These are phyloP conservation scores for Colletotrichum somersetense DNA, from an alignment of 2,329 filamentous ascomycete species.

Conservation along the genomic window DNA sequence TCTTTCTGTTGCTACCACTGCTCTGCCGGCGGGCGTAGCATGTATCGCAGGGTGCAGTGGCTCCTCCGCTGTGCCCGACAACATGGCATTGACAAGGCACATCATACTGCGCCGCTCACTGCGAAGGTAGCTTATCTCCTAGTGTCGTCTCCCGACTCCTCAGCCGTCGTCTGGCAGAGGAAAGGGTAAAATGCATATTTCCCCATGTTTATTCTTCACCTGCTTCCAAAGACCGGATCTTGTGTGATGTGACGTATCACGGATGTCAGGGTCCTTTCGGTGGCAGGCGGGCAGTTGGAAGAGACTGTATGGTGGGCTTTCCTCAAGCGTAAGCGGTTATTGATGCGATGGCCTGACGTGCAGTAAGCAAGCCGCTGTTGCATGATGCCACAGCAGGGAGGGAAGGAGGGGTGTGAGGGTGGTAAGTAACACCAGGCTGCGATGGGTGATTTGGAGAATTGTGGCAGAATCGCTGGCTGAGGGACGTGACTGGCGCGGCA, in stretches of 20 bases:
- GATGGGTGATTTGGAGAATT: slow-evolving; percentile 21
- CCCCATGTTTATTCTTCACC: slow-evolving; percentile 47
- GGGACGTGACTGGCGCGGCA: slow-evolving; percentile 1
- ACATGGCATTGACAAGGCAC: slow-evolving; percentile 23
- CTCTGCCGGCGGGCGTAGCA: slow-evolving; percentile 17
- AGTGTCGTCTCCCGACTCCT: background rate
- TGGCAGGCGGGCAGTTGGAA: slow-evolving; percentile 12
- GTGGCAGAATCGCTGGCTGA: slow-evolving; percentile 3
- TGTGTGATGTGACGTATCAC: slow-evolving; percentile 64
- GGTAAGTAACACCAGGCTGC: slow-evolving; percentile 29
- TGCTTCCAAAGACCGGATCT: slow-evolving; percentile 58
- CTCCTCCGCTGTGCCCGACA: slow-evolving; percentile 15
- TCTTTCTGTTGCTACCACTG: background rate
- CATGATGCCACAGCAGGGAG: slow-evolving; percentile 37
- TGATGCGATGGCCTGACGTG: slow-evolving; percentile 34
- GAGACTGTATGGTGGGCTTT: slow-evolving; percentile 12
- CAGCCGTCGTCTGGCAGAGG: slow-evolving; percentile 48
- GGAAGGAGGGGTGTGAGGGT: background rate
- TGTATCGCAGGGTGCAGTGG: slow-evolving; percentile 15
- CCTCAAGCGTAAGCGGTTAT: slow-evolving; percentile 17
- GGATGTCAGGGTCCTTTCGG: slow-evolving; percentile 44
- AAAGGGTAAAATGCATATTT: slow-evolving; percentile 44
- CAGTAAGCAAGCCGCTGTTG: slow-evolving; percentile 37
- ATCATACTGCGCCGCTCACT: slow-evolving; percentile 18
- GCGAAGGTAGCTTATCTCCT: slow-evolving; percentile 14